Conservation (phyloP, 345 rosid genomes). For the Schrenkiella parvula region DNA sequence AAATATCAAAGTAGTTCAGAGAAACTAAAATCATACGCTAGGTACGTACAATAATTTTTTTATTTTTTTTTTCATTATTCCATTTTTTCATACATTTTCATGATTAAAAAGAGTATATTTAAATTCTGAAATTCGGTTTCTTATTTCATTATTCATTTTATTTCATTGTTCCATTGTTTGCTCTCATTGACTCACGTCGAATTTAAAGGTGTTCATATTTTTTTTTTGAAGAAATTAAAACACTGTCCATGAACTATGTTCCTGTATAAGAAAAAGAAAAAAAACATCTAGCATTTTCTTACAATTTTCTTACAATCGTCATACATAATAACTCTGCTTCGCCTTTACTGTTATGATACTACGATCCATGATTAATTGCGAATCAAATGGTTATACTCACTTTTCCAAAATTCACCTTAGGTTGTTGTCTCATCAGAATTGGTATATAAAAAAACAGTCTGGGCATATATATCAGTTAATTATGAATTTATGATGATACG, state of each 20-base stretch:
- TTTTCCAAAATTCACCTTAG: neutral
- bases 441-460: neutral
- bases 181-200: neutral
- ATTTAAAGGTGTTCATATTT: neutral
- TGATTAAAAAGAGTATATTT: neutral
- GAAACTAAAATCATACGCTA: neutral
- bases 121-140: neutral
- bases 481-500: neutral
- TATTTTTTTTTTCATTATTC: too few species aligned
- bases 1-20: neutral
- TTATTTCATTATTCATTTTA: neutral
- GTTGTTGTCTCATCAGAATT: neutral
- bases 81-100: neutral
- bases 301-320: neutral
- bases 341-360: too few species aligned
- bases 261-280: neutral
- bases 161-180: too few species aligned
- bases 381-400: neutral
- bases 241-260: neutral
- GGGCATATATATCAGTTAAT: neutral
- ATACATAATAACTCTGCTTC: too few species aligned
- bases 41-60: neutral
- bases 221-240: neutral
- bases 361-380: neutral
- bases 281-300: neutral